Base-by-base conservation (phyloP, 2,329 filamentous ascomycete species). In the Triangularia setosa region DNA sequence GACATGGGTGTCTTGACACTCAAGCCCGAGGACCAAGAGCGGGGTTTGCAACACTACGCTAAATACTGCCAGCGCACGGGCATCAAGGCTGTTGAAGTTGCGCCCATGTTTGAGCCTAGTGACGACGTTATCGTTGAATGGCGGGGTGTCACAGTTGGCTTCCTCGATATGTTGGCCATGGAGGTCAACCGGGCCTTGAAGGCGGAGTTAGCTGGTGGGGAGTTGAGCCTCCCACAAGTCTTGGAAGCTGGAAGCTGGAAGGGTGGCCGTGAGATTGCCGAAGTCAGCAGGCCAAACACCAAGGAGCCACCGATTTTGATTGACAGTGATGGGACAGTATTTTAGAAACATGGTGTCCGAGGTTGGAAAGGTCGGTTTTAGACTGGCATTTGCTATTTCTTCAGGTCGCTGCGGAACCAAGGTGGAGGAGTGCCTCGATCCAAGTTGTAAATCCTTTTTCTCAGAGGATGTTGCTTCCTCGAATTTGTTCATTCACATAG, bases 161-260 rank as follows among this genome's bases (percentile, higher is more conserved):
- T 89, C 63, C 76, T 89, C 1, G 86, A 89, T 69, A 75, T 76
- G 65, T 75, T 89, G 44, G 81, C 81, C 62, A 69, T 67, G 1
- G 81, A 84, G 58, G 81, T 87, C 35, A 81, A 84, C 69, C 92
- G 91, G 75, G 77, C 81, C 48, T 79, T 97, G 57, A 87, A 85
- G 63, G 73, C 72, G 1, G 83, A 87, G 62, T 78, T 97, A 48
- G 83, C 81, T 7, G 92, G 90, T 3, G 80, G 86, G 40, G 87
- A 94, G 69, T 79, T 99, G 75, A 91, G 82, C 48, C 78, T 98
- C 70, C 88, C 93, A 5, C 95, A 99, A 76, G 87, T 99, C 80
- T 83, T 99, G 18, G 95, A 98, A 77, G 95, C 94, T 14, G 95
- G 95, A 60, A 96, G 92, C 74, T 99, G 95, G 94, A 98, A 98